Percentiles rank a stretch among this genome's conserved stretches.
Evolutionary conservation across 306 rosid genomes (phyloP).

Genomic region (Psophocarpus tetragonolobus): DNA sequence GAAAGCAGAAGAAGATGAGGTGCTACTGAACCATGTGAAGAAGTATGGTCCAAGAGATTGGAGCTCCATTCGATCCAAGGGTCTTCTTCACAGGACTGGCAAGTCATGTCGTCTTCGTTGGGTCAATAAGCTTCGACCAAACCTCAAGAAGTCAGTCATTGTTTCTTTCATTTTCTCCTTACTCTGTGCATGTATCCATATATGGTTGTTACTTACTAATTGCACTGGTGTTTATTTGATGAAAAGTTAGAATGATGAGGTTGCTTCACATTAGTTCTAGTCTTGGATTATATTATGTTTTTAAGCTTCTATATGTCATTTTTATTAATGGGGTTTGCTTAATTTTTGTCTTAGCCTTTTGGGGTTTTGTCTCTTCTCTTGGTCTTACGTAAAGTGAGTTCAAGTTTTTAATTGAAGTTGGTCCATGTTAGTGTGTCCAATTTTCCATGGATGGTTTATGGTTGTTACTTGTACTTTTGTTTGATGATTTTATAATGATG

Average conservation of each 20-base stretch:
- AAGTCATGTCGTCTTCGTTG: slow-evolving; percentile 97
- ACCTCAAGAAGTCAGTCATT: slow-evolving; percentile 69
- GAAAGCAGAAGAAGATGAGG: slow-evolving; percentile 81
- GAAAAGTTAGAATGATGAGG: not conserved
- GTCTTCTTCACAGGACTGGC: slow-evolving; percentile 84
- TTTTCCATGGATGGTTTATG: not conserved
- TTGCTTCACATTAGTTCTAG: not conserved
- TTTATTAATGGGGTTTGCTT: not conserved
- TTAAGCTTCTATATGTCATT: not conserved
- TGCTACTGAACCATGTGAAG: slow-evolving; percentile 65
- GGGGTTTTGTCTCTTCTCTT: not conserved
- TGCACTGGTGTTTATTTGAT: not conserved
- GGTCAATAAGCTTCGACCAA: slow-evolving; percentile 93
- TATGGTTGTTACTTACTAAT: not conserved
- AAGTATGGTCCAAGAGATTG: slow-evolving; percentile 85
- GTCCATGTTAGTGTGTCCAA: not conserved
- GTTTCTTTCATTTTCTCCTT: not conserved
- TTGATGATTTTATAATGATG: not conserved
- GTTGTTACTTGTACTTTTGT: not conserved
- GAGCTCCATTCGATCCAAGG: slow-evolving; percentile 99
- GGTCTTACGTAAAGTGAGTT: slow-evolving; percentile 38
- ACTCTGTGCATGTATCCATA: not conserved
- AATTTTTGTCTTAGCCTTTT: not conserved
- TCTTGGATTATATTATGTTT: not conserved
- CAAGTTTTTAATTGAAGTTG: slow-evolving; percentile 36